phyloP scores from a whole-genome alignment of 495 filamentous ascomycete species.

The Xylaria scruposa region DNA sequence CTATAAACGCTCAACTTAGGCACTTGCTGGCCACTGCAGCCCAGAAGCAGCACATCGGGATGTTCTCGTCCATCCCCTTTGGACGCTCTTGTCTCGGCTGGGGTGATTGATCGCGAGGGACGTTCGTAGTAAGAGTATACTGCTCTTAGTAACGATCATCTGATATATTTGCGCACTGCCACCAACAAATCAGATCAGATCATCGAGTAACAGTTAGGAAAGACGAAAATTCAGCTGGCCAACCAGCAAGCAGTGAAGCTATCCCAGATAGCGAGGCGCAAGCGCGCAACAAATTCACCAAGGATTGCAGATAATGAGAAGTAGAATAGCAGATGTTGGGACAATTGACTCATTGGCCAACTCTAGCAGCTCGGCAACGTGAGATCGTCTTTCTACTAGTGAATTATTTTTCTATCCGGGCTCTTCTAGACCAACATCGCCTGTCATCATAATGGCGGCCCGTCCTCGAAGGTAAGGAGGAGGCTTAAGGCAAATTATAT shows the following conservation, averaged over 20 bases:
- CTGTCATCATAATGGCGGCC: too few species aligned
- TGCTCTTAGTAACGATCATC: not conserved
- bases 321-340: not conserved
- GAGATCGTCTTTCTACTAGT: not conserved
- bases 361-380: not conserved
- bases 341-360: not conserved
- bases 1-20: not conserved
- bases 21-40: not conserved
- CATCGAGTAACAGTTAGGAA: not conserved
- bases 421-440: too few species aligned
- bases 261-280: not conserved
- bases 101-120: not conserved
- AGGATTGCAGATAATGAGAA: not conserved
- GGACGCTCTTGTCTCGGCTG: not conserved
- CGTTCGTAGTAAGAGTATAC: not conserved
- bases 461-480: too few species aligned
- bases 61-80: not conserved
- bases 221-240: not conserved
- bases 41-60: not conserved
- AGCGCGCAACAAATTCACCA: not conserved
- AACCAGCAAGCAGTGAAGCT: not conserved
- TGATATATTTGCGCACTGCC: not conserved
- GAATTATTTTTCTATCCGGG: too few species aligned
- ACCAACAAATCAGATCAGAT: not conserved
- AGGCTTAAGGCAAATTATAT: too few species aligned